Evolutionary conservation across 2,329 filamentous ascomycete species (phyloP).

Genomic region (Clarireedia hainanense): DNA sequence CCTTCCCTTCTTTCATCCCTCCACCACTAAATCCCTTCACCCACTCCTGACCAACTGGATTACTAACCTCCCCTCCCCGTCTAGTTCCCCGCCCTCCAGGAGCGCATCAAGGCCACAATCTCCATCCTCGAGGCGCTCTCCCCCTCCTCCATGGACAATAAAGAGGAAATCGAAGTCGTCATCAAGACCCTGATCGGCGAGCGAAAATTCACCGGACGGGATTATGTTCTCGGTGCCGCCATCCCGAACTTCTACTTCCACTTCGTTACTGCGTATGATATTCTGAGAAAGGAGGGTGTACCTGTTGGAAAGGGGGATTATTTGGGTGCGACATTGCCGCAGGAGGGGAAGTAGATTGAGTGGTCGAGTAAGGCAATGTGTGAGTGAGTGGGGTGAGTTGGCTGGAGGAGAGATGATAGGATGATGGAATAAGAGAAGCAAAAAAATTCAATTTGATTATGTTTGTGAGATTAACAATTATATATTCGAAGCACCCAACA

Average conservation of each 20-base stretch:
- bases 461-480: too few relatives aligned
- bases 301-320: conserved; percentile 54
- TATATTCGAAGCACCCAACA: too few relatives aligned
- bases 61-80: conserved; percentile 14
- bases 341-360: too few relatives aligned
- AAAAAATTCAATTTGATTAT: too few relatives aligned
- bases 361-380: too few relatives aligned
- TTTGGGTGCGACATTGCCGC: conserved; percentile 24
- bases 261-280: conserved; percentile 47
- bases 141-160: conserved; percentile 34
- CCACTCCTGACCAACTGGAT: neutral
- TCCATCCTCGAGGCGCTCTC: conserved; percentile 38
- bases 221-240: conserved; percentile 40
- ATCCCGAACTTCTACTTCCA: conserved; percentile 61
- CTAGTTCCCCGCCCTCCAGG: conserved; percentile 41
- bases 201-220: conserved; percentile 34
- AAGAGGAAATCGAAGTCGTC: conserved; percentile 33
- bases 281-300: conserved; percentile 46
- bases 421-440: too few relatives aligned
- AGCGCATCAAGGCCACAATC: conserved; percentile 39
- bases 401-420: too few relatives aligned
- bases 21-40: neutral
- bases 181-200: conserved; percentile 30
- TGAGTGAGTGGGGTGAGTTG: too few relatives aligned
- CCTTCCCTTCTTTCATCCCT: neutral